Base-by-base conservation (phyloP, 2,329 filamentous ascomycete species). In the Ophiostoma quercus region DNA sequence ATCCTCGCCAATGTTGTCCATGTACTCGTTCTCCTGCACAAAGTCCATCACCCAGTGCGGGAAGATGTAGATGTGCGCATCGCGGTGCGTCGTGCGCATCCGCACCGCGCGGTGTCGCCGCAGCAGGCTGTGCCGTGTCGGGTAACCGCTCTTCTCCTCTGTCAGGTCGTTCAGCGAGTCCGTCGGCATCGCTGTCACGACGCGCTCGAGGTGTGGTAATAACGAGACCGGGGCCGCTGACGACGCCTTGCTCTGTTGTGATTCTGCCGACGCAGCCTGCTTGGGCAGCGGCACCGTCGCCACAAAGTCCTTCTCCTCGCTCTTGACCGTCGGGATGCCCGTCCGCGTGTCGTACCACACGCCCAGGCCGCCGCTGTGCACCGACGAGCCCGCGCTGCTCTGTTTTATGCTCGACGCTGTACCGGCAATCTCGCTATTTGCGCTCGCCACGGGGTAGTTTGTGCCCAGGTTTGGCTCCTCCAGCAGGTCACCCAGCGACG, bases 61-160 rank as follows among this genome's bases (percentile, higher is more conserved):
- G 74, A 99, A 92, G 73, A 99, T 88, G 79, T 99, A 99, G 71
- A 98, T 90, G 77, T 98, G 94, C 0, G 94, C 92, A 77, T 98
- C 94, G 60, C 95, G 87, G 77, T 96, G 90, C 3, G 89, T 92
- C 16, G 89, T 94, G 71, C 94, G 84, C 84, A 97, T 90, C 74
- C 90, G 90, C 60, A 96, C 83, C 43, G 88, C 87, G 11, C 92
- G 88, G 76, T 96, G 89, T 73, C 87, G 87, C 71, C 88, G 85
- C 14, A 97, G 81, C 39, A 97, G 83, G 3, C 88, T 88, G 75
- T 94, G 90, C 2, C 94, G 88, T 62, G 96, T 80, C 0, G 91
- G 88, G 66, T 94, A 84, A 14, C 85, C 85, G 72, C 90, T 92
- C 74, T 90, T 87, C 57, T 90, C 88, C 74, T 94, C 92, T 54